Evolutionary conservation across 2,329 filamentous ascomycete genomes (phyloP).

Genomic region (Cytospora chrysosperma): DNA sequence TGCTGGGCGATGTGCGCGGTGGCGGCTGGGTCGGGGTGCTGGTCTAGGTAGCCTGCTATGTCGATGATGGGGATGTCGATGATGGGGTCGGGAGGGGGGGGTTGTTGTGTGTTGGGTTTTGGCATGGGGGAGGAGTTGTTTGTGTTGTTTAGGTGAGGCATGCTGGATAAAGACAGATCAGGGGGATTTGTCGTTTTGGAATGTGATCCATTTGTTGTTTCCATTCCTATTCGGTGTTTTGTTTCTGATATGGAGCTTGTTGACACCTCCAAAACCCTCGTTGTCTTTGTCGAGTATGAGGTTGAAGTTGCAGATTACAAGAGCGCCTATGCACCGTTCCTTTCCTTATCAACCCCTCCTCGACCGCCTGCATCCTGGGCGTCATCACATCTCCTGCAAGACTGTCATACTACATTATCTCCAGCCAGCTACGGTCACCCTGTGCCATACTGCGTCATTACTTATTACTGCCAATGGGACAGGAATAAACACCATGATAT

Average conservation of each 20-base stretch:
- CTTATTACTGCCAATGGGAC: no score
- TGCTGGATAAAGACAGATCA: background rate
- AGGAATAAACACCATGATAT: no score
- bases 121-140: background rate
- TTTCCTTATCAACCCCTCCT: background rate
- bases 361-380: background rate
- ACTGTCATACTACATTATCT: no score
- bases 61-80: constrained; percentile 32
- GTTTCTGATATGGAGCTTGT: background rate
- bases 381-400: no score
- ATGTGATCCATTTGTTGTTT: background rate
- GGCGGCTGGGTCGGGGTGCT: constrained; percentile 14
- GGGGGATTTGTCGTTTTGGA: background rate
- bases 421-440: no score
- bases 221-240: no score
- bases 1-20: constrained; percentile 16
- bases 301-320: background rate
- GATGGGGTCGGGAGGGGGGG: background rate
- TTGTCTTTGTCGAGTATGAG: no score
- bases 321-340: background rate
- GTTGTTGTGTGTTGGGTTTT: background rate
- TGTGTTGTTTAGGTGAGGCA: background rate
- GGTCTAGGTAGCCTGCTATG: constrained; percentile 29
- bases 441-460: no score
- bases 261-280: background rate